Evolutionary conservation across 148 eudicot genomes (phyloP).

Genomic region (Cornus florida): DNA sequence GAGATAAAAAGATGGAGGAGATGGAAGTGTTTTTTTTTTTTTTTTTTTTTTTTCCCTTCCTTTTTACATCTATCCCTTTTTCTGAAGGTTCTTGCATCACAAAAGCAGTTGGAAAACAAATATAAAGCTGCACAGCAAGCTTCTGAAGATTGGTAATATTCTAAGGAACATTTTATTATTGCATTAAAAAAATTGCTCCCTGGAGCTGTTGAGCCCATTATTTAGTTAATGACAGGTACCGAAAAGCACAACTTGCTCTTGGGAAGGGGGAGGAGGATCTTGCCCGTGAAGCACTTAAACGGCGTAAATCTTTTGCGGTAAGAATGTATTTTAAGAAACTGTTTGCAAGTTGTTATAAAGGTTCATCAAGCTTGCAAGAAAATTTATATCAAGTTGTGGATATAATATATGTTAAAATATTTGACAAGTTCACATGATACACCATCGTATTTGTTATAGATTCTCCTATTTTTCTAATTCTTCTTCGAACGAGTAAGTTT

Average conservation of each 20-base stretch:
- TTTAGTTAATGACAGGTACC: conserved; percentile 56
- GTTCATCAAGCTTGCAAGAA: neutral
- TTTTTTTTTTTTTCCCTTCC: too few species aligned
- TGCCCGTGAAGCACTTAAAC: conserved; percentile 98
- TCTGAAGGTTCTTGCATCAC: conserved; percentile 93
- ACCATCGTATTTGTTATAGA: neutral
- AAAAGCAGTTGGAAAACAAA: conserved; percentile 90
- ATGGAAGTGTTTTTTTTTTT: neutral
- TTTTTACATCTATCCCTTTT: conserved; percentile 7
- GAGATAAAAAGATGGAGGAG: too few species aligned
- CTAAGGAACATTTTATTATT: neutral
- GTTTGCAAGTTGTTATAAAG: neutral
- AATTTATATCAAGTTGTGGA: neutral
- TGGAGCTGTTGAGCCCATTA: conserved; percentile 11
- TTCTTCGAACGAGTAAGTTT: neutral
- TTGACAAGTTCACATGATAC: neutral
- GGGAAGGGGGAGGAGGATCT: conserved; percentile 95
- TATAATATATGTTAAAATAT: neutral
- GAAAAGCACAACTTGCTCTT: conserved; percentile 90
- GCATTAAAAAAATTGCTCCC: conserved; percentile 5
- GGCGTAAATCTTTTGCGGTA: conserved; percentile 95
- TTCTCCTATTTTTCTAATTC: neutral
- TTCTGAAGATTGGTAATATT: conserved; percentile 88
- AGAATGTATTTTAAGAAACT: conserved; percentile 27
- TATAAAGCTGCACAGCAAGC: conserved; percentile 82